Percentiles rank a stretch among this genome's conserved stretches.
Conservation (phyloP, 352 stramenopile genomes). For the Phytophthora melonis region DNA sequence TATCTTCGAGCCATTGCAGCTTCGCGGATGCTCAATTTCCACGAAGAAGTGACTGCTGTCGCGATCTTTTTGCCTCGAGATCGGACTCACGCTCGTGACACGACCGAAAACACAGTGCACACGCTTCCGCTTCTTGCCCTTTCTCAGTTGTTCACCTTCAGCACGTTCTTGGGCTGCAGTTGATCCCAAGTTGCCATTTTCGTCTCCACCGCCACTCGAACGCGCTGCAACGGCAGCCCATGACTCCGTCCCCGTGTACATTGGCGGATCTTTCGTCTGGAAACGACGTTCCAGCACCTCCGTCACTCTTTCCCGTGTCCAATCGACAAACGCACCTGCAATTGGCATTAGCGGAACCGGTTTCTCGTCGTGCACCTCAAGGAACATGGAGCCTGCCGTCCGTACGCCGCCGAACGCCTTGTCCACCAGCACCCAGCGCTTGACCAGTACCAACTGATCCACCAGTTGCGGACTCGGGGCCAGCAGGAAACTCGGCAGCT, state of each 20-base stretch:
- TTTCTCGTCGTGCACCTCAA: slow-evolving; percentile 53
- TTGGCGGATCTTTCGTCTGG: slow-evolving; percentile 48
- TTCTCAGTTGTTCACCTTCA: not conserved
- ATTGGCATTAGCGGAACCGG: slow-evolving; percentile 9
- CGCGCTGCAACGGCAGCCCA: slow-evolving; percentile 33
- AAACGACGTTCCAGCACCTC: slow-evolving; percentile 45
- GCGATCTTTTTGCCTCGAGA: slow-evolving; percentile 52
- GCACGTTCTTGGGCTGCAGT: not conserved
- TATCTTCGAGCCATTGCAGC: not conserved
- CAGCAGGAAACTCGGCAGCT: slow-evolving; percentile 49
- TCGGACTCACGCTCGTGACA: slow-evolving; percentile 62
- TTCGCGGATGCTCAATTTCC: slow-evolving; percentile 52
- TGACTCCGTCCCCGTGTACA: slow-evolving; percentile 45
- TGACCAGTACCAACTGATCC: slow-evolving; percentile 65
- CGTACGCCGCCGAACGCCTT: slow-evolving; percentile 21
- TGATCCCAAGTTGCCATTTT: slow-evolving; percentile 7
- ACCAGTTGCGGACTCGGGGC: slow-evolving; percentile 45
- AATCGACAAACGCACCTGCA: slow-evolving; percentile 10
- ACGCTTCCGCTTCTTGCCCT: slow-evolving; percentile 46
- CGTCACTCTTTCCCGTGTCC: slow-evolving; percentile 30
- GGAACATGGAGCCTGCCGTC: slow-evolving; percentile 26
- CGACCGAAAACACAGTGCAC: slow-evolving; percentile 57
- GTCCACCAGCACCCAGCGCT: slow-evolving; percentile 64
- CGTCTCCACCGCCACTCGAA: not conserved
- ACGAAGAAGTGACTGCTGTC: slow-evolving; percentile 68